phyloP scores from a whole-genome alignment of 2,329 filamentous ascomycete species.

The Cladosporium cucumerinum region DNA sequence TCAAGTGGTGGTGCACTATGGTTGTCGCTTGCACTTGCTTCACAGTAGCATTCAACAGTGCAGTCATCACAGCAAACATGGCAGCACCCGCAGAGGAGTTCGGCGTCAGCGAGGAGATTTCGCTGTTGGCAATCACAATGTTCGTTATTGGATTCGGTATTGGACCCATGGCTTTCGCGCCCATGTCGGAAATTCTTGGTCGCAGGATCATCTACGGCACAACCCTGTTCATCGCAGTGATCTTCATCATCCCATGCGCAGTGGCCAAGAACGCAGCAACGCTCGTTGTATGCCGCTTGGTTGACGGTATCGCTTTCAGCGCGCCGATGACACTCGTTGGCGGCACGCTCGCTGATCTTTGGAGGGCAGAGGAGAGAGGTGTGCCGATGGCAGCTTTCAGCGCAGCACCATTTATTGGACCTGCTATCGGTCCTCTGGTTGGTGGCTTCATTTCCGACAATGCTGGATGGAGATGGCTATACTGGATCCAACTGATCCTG shows the following conservation, averaged over 20 bases:
- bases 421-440: slow-evolving; percentile 47
- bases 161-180: slow-evolving; percentile 43
- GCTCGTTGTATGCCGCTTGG: slow-evolving; percentile 54
- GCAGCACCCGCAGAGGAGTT: slow-evolving; percentile 62
- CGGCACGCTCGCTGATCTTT: slow-evolving; percentile 31
- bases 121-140: slow-evolving; percentile 60
- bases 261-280: slow-evolving; percentile 55
- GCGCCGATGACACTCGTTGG: slow-evolving; percentile 48
- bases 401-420: slow-evolving; percentile 33
- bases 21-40: slow-evolving; percentile 63
- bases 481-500: slow-evolving; percentile 82
- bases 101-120: slow-evolving; percentile 66
- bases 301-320: slow-evolving; percentile 54
- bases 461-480: slow-evolving; percentile 50
- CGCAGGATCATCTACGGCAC: slow-evolving; percentile 50
- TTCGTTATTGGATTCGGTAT: slow-evolving; percentile 34
- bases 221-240: slow-evolving; percentile 49
- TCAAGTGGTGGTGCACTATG: slow-evolving; percentile 59
- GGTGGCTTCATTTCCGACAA: slow-evolving; percentile 73
- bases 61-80: slow-evolving; percentile 67
- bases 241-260: slow-evolving; percentile 58
- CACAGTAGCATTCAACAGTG: slow-evolving; percentile 54
- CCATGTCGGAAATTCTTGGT: slow-evolving; percentile 58
- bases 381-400: slow-evolving; percentile 32
- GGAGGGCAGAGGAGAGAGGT: slow-evolving; percentile 31